Conservation (phyloP, 2,329 filamentous ascomycete species). For the Septoria petroselini region DNA sequence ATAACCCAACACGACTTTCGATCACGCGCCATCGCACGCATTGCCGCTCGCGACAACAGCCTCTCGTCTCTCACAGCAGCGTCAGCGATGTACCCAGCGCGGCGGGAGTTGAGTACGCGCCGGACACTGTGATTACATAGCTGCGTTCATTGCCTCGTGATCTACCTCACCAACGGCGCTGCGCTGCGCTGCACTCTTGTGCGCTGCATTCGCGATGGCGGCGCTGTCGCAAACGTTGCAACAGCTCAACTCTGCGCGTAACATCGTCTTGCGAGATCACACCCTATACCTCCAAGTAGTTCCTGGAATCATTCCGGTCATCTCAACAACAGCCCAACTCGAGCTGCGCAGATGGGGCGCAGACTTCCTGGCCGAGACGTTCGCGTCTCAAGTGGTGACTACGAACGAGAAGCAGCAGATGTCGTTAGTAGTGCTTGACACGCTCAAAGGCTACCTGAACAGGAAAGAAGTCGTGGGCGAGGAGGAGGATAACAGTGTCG, state of each 20-base stretch:
- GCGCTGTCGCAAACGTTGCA: slow-evolving; percentile 66
- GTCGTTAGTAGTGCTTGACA: slow-evolving; percentile 70
- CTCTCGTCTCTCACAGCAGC: background rate
- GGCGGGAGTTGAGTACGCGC: slow-evolving; percentile 13
- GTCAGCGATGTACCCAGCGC: slow-evolving; percentile 19
- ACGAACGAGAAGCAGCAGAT: slow-evolving; percentile 71
- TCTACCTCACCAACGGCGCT: slow-evolving; percentile 16
- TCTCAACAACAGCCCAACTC: slow-evolving; percentile 68
- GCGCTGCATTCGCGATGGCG: slow-evolving; percentile 28
- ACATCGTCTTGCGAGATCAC: slow-evolving; percentile 81
- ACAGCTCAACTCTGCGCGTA: slow-evolving; percentile 86
- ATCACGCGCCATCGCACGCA: background rate
- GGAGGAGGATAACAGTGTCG: slow-evolving; percentile 71
- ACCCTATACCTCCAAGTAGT: slow-evolving; percentile 90
- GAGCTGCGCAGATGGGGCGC: slow-evolving; percentile 93
- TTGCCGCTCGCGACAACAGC: background rate
- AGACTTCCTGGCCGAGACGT: slow-evolving; percentile 93
- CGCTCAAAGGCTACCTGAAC: slow-evolving; percentile 54
- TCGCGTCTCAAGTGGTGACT: slow-evolving; percentile 82
- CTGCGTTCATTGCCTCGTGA: slow-evolving; percentile 29
- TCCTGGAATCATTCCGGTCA: slow-evolving; percentile 86
- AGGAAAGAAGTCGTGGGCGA: slow-evolving; percentile 50
- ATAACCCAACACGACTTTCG: background rate
- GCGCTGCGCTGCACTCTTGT: slow-evolving; percentile 10
- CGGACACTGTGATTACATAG: slow-evolving; percentile 29